Evolutionary conservation across 2,329 filamentous ascomycete genomes (phyloP).

Genomic region (Podosphaera aphanis): DNA sequence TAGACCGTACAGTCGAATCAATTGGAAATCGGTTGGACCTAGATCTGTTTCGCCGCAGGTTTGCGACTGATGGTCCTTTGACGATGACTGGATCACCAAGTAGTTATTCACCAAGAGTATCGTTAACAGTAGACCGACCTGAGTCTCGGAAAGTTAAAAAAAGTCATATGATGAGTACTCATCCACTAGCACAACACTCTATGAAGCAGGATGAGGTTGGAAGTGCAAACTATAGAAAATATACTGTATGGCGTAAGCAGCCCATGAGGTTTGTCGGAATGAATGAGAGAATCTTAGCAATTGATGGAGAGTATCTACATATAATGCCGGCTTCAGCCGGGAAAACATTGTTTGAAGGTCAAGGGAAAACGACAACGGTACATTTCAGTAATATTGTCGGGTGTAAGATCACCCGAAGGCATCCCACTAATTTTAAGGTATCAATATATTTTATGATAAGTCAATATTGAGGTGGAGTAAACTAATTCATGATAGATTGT

Average conservation of each 20-base stretch:
- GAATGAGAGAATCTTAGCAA: conserved; percentile 52
- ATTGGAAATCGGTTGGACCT: conserved; percentile 54
- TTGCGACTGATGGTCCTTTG: conserved; percentile 49
- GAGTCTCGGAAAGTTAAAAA: conserved; percentile 26
- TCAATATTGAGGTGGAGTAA: conserved; percentile 25
- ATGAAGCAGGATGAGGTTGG: conserved; percentile 34
- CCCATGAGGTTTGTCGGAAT: conserved; percentile 58
- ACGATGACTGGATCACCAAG: conserved; percentile 46
- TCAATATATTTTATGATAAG: conserved; percentile 20
- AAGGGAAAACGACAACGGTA: conserved; percentile 53
- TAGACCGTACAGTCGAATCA: conserved; percentile 57
- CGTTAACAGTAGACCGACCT: conserved; percentile 20
- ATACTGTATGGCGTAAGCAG: conserved; percentile 61
- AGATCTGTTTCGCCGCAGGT: conserved; percentile 51
- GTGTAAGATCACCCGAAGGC: conserved; percentile 57
- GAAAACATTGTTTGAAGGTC: conserved; percentile 38
- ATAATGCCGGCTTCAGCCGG: conserved; percentile 51
- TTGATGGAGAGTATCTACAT: conserved; percentile 71
- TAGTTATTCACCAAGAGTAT: conserved; percentile 40
- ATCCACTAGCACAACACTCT: conserved; percentile 43
- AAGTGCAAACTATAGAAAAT: conserved; percentile 44
- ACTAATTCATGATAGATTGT: conserved; percentile 29
- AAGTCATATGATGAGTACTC: conserved; percentile 31
- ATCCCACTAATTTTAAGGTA: conserved; percentile 61
- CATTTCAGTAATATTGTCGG: conserved; percentile 66